These are phyloP conservation scores for Dorcoceras hygrometricum DNA, from an alignment of 257 asterid species.

Conservation along the genomic window DNA sequence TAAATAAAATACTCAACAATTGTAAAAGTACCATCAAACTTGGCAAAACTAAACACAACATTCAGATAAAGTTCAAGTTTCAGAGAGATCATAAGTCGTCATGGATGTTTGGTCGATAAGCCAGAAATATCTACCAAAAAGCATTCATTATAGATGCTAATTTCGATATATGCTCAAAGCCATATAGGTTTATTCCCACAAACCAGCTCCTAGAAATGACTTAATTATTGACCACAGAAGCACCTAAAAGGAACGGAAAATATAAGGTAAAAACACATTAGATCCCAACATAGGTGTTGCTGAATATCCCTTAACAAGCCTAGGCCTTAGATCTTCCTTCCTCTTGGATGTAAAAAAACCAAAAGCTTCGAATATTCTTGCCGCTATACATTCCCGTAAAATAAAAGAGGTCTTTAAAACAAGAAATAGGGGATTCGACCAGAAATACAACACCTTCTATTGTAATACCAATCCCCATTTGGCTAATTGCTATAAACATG, in stretches of 20 bases:
- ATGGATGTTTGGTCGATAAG: not conserved
- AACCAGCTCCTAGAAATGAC: not conserved
- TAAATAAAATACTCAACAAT: no score
- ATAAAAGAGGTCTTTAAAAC: no score
- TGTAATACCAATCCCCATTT: not conserved
- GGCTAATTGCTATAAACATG: not conserved
- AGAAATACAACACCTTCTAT: not conserved
- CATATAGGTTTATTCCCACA: not conserved
- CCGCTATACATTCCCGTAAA: conserved; percentile 1
- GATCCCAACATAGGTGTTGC: conserved; percentile 6
- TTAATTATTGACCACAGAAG: not conserved
- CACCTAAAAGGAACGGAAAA: not conserved
- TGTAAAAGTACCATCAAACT: conserved; percentile 4
- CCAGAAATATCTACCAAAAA: not conserved
- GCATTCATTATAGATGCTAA: not conserved
- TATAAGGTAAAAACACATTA: not conserved
- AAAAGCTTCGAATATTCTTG: conserved; percentile 16
- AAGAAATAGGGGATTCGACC: not conserved
- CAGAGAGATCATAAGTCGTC: not conserved
- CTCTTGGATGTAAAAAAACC: not conserved
- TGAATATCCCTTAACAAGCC: conserved; percentile 18
- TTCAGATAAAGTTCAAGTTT: not conserved
- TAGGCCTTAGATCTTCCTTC: not conserved
- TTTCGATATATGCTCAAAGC: not conserved
- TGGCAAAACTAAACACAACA: conserved; percentile 3